A percentile compares a stretch with the other conserved stretches of the same genome.
These are phyloP conservation scores for Hypoxylon perforatum DNA, from an alignment of 495 filamentous ascomycete genomes.

Conservation along the genomic window DNA sequence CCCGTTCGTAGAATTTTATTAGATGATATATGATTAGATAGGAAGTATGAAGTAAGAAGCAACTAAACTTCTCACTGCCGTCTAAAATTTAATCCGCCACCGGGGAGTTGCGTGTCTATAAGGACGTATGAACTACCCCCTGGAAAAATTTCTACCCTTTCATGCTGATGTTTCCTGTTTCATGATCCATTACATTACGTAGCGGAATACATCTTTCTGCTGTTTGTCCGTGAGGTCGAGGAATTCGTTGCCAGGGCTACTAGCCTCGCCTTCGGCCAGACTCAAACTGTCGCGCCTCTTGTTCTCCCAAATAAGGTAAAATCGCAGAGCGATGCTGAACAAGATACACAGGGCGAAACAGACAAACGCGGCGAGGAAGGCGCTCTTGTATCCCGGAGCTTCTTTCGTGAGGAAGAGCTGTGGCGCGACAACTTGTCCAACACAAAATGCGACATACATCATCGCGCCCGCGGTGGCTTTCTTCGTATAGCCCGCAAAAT, in stretches of 20 bases:
- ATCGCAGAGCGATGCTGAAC: slow-evolving; percentile 23
- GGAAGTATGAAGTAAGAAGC: too few relatives aligned
- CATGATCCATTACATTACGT: slow-evolving; percentile 41
- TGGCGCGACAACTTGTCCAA: slow-evolving; percentile 65
- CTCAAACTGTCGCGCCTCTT: slow-evolving; percentile 22
- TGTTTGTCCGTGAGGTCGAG: slow-evolving; percentile 60
- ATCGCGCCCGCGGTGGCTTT: slow-evolving; percentile 70
- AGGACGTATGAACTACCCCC: too few relatives aligned
- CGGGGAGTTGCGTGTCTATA: too few relatives aligned
- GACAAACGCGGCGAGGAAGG: slow-evolving; percentile 41
- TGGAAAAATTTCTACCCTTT: too few relatives aligned
- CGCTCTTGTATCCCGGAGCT: slow-evolving; percentile 45
- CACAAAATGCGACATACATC: slow-evolving; percentile 71
- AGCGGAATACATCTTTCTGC: slow-evolving; percentile 58
- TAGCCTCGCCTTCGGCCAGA: slow-evolving; percentile 12
- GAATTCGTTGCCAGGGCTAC: slow-evolving; percentile 33
- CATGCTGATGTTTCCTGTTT: neutral
- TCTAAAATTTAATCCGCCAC: too few relatives aligned
- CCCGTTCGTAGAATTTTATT: too few relatives aligned
- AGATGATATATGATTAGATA: too few relatives aligned
- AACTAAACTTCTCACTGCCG: too few relatives aligned
- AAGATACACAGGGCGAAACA: slow-evolving; percentile 37
- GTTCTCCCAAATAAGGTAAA: slow-evolving; percentile 37
- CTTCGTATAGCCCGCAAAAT: slow-evolving; percentile 76
- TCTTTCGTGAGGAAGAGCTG: slow-evolving; percentile 32